These are phyloP conservation scores for Solanum hybrid DNA, from an alignment of 305 asterid species.

Conservation along the genomic window DNA sequence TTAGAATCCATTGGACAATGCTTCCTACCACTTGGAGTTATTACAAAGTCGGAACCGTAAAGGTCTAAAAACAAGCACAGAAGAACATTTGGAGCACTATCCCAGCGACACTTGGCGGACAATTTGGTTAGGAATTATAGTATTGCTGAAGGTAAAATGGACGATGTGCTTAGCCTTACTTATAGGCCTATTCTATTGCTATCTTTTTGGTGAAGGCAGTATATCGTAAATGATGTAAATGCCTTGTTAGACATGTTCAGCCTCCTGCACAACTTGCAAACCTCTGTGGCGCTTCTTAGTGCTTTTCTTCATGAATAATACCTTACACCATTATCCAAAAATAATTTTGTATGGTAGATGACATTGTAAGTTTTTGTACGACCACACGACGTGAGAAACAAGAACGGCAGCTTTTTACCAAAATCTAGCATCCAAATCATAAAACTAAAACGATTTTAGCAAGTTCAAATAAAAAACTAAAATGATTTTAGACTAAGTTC, in stretches of 20 bases:
- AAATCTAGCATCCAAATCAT: not conserved
- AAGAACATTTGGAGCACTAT: not conserved
- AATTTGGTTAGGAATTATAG: not conserved
- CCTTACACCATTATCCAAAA: not conserved
- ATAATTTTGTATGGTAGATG: not conserved
- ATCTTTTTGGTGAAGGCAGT: not conserved
- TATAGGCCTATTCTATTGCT: not conserved
- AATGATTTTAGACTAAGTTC: too few relatives aligned
- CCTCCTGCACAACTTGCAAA: not conserved
- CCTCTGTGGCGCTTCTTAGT: not conserved
- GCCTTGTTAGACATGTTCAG: not conserved
- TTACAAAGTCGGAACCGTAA: not conserved
- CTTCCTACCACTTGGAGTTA: not conserved
- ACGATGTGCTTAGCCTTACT: not conserved
- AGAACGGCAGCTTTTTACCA: not conserved
- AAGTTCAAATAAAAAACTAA: too few relatives aligned
- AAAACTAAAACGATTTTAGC: not conserved
- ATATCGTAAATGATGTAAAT: not conserved
- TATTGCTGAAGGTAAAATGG: not conserved
- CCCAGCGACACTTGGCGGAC: not conserved
- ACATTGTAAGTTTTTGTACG: not conserved
- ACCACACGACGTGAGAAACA: not conserved
- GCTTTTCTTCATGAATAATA: not conserved
- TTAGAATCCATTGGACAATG: not conserved
- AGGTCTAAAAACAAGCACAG: not conserved